Conservation (phyloP, 805 yeast species). For the Wickerhamiella kurtzmanii region DNA sequence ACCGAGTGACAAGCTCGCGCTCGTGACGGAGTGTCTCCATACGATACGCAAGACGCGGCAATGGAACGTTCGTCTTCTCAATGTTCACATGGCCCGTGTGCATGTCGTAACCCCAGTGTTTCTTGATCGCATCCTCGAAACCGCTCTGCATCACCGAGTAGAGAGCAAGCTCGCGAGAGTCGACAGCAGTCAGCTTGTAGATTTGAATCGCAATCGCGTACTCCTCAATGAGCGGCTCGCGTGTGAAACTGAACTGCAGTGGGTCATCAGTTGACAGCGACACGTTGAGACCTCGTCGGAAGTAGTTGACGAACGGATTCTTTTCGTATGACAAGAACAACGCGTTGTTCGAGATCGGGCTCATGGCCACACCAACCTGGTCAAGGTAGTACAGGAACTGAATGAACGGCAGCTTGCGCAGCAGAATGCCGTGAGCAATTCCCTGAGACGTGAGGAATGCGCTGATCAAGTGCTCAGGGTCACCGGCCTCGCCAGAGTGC, state of each 20-base stretch:
- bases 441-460: conserved; percentile 84
- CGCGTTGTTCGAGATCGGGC: conserved; percentile 94
- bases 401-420: conserved; percentile 87
- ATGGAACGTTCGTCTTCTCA: conserved; percentile 91
- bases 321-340: conserved; percentile 90
- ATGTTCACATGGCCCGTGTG: conserved; percentile 55
- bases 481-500: conserved; percentile 99
- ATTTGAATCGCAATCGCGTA: conserved; percentile 97
- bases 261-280: conserved; percentile 97
- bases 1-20: conserved; percentile 30
- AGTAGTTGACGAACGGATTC: conserved; percentile 85
- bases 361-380: conserved; percentile 96
- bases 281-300: conserved; percentile 86
- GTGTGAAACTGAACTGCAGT: conserved; percentile 87
- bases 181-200: conserved; percentile 84
- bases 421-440: conserved; percentile 86
- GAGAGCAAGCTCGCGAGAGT: conserved; percentile 91
- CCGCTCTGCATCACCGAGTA: conserved; percentile 92
- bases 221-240: conserved; percentile 95
- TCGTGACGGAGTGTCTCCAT: conserved; percentile 71
- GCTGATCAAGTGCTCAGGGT: conserved; percentile 87
- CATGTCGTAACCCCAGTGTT: conserved; percentile 76
- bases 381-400: conserved; percentile 88
- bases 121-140: conserved; percentile 73
- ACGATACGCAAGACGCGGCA: conserved; percentile 71